Evolutionary conservation across 805 yeast genomes (phyloP).

Genomic region (Ogataea trehalophila): DNA sequence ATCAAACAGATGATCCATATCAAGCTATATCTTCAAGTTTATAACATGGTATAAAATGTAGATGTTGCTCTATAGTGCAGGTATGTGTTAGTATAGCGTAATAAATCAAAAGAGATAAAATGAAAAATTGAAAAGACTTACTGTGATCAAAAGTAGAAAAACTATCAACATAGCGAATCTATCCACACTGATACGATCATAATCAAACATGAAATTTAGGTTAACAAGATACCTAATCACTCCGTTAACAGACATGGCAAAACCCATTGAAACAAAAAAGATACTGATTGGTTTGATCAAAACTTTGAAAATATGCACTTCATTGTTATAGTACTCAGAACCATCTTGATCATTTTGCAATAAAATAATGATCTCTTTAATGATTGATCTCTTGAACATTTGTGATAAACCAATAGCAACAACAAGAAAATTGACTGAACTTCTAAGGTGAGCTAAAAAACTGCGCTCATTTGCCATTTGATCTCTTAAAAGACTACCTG

Average conservation of each 20-base stretch:
- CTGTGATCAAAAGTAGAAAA: conserved; percentile 6
- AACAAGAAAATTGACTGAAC: conserved; percentile 36
- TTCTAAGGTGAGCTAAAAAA: conserved; percentile 42
- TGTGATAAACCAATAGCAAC: conserved; percentile 40
- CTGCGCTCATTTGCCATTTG: conserved; percentile 49
- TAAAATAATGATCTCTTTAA: conserved; percentile 4
- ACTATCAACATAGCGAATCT: conserved; percentile 8
- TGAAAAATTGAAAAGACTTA: conserved; percentile 3
- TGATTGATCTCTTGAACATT: conserved; percentile 30
- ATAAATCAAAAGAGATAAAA: no score
- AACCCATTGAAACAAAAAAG: conserved; percentile 6
- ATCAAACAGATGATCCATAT: neutral
- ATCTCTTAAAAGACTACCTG: conserved; percentile 41
- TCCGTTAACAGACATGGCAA: conserved; percentile 7
- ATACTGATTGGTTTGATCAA: conserved; percentile 15
- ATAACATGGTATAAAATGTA: conserved; percentile 3
- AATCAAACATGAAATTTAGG: conserved; percentile 12
- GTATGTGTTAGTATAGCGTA: neutral
- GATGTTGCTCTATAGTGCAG: neutral
- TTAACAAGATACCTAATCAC: conserved; percentile 15
- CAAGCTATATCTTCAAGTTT: neutral
- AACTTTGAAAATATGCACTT: conserved; percentile 1
- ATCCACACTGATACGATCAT: conserved; percentile 15
- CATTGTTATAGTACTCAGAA: neutral
- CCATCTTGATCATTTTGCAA: neutral